Percentiles rank a stretch among this genome's conserved stretches.
Evolutionary conservation across 140 eudicot species (phyloP).

Genomic region (Stevia rebaudiana): DNA sequence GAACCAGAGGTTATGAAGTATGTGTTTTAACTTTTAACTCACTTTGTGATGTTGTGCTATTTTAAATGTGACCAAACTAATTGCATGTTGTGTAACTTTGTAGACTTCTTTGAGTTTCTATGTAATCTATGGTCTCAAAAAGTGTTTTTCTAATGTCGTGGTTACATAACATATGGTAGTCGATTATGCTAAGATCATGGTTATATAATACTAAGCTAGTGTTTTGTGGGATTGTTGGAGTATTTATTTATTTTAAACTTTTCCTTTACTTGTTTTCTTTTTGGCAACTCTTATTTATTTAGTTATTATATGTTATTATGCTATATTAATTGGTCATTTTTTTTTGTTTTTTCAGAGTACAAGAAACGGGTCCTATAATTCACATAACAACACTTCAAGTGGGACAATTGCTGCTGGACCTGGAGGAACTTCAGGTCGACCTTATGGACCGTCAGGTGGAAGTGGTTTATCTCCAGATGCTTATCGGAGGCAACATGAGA

Average conservation of each 20-base stretch:
- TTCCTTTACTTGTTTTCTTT: neutral
- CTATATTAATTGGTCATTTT: neutral
- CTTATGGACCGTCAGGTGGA: conserved; percentile 32
- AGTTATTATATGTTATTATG: conserved; percentile 2
- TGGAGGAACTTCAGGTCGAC: conserved; percentile 28
- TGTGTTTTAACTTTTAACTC: conserved; percentile 2
- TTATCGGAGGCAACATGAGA: conserved; percentile 77
- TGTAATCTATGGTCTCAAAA: neutral
- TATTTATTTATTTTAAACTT: too few relatives aligned
- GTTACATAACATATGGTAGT: neutral
- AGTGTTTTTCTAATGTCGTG: neutral
- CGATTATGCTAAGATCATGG: neutral
- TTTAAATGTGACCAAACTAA: neutral
- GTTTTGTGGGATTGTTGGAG: too few relatives aligned
- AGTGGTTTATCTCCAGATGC: conserved; percentile 65
- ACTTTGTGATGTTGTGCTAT: neutral
- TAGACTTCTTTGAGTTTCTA: neutral
- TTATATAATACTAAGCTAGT: neutral
- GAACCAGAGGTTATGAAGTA: conserved; percentile 44
- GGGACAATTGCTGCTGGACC: conserved; percentile 27
- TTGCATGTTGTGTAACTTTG: neutral
- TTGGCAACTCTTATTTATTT: neutral
- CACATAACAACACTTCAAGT: conserved; percentile 24
- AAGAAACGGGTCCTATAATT: conserved; percentile 34
- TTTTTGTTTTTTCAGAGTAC: conserved; percentile 27